Percentiles rank a stretch among this genome's conserved stretches.
phyloP scores from a whole-genome alignment of 2,329 filamentous ascomycete species.

The Microdochium nivale region DNA sequence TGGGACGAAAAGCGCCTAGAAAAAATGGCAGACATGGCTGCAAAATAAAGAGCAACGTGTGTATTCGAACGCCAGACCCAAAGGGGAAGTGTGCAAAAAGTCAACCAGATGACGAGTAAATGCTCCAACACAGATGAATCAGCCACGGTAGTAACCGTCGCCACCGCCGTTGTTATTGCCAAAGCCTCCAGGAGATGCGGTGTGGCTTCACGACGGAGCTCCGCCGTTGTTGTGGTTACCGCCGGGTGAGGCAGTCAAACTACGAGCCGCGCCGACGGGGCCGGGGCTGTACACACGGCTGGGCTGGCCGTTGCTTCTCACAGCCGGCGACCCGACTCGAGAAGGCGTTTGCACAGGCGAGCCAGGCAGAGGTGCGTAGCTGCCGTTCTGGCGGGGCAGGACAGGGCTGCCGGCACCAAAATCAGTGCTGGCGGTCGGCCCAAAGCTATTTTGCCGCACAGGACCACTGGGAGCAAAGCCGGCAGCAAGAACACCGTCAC shows the following conservation, averaged over 20 bases:
- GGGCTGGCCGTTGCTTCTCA: background rate
- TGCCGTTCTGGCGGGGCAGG: conserved; percentile 9
- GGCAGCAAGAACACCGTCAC: conserved; percentile 5
- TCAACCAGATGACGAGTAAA: no score
- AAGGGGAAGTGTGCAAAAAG: no score
- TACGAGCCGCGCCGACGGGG: background rate
- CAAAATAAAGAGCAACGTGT: background rate
- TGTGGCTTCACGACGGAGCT: background rate
- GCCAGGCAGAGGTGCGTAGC: conserved; percentile 8
- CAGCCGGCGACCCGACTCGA: background rate
- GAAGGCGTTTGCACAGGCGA: conserved; percentile 8
- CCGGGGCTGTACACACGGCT: background rate
- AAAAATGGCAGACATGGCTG: no score
- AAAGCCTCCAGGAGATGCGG: background rate
- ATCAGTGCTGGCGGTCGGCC: conserved; percentile 6
- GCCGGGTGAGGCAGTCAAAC: background rate
- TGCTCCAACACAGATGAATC: background rate
- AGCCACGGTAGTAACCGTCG: background rate
- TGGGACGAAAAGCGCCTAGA: background rate
- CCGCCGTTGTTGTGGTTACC: background rate
- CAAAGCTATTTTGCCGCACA: background rate
- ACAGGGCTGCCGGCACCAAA: background rate
- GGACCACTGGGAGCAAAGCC: conserved; percentile 7
- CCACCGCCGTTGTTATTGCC: background rate
- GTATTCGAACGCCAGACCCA: no score